Percentiles rank a stretch among this genome's conserved stretches.
phyloP scores from a whole-genome alignment of 164 flowering plant species.

The Chimonanthus salicifolius region DNA sequence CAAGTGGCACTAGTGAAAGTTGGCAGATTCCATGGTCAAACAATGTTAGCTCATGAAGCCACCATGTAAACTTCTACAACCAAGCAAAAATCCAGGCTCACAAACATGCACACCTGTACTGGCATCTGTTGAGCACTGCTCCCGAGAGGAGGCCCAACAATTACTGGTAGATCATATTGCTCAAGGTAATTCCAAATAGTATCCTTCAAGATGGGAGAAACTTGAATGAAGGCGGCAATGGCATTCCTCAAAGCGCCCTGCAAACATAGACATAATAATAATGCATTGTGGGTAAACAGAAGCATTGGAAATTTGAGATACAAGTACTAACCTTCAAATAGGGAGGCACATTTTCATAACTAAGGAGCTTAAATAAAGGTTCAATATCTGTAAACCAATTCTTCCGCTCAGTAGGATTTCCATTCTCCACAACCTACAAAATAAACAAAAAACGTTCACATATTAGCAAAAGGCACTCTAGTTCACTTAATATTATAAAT shows the following conservation, averaged over 20 bases:
- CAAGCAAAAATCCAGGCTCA: background rate
- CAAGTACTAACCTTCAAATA: conserved; percentile 65
- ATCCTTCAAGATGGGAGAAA: conserved; percentile 70
- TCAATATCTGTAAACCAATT: conserved; percentile 97
- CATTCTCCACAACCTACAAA: conserved; percentile 79
- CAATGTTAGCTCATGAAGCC: background rate
- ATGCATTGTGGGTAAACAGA: background rate
- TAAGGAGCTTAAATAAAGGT: conserved; percentile 92
- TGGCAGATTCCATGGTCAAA: background rate
- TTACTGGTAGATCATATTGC: conserved; percentile 96
- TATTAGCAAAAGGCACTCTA: background rate
- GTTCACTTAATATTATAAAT: background rate
- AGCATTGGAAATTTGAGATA: background rate
- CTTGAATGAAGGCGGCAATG: conserved; percentile 63
- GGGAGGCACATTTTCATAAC: conserved; percentile 95
- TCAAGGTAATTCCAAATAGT: conserved; percentile 90
- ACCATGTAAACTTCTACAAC: background rate
- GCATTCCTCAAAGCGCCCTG: conserved; percentile 93
- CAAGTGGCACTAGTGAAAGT: background rate
- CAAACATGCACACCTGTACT: conserved; percentile 46
- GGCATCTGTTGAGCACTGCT: conserved; percentile 37
- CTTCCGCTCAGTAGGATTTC: conserved; percentile 68
- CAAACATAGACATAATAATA: conserved; percentile 4
- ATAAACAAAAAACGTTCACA: background rate
- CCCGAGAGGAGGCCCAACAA: conserved; percentile 61